A percentile compares a stretch with the other conserved stretches of the same genome.
These are phyloP conservation scores for Solanum microdontum DNA, from an alignment of 257 asterid species.

Conservation along the genomic window DNA sequence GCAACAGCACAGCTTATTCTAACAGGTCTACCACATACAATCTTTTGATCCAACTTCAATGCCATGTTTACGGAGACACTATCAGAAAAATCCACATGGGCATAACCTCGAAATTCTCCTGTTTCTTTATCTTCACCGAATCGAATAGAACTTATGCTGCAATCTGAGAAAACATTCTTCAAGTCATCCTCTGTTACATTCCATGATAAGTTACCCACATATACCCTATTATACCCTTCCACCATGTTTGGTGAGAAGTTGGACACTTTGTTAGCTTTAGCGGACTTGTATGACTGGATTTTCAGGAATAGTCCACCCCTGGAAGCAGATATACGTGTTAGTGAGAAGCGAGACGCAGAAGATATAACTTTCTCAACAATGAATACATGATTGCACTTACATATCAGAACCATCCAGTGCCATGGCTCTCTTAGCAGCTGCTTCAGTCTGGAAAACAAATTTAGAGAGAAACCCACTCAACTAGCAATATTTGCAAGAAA, in stretches of 20 bases:
- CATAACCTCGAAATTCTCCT: constrained; percentile 77
- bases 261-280: constrained; percentile 34
- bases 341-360: neutral
- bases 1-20: constrained; percentile 71
- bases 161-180: constrained; percentile 46
- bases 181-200: constrained; percentile 71
- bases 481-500: neutral
- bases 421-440: constrained; percentile 84
- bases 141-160: constrained; percentile 48
- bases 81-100: constrained; percentile 76
- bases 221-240: constrained; percentile 82
- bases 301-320: constrained; percentile 90
- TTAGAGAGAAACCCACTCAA: neutral
- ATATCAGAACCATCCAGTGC: constrained; percentile 92
- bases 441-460: constrained; percentile 62
- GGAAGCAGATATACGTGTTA: neutral
- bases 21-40: constrained; percentile 70
- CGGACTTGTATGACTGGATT: constrained; percentile 64
- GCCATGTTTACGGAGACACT: constrained; percentile 44
- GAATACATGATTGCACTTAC: constrained; percentile 28
- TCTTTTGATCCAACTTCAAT: constrained; percentile 62
- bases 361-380: neutral
- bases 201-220: constrained; percentile 82
- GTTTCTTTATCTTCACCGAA: constrained; percentile 88
- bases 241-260: constrained; percentile 50